A percentile compares a stretch with the other conserved stretches of the same genome.
Evolutionary conservation across 2,329 filamentous ascomycete genomes (phyloP).

Genomic region (Dactylonectria macrodidyma): DNA sequence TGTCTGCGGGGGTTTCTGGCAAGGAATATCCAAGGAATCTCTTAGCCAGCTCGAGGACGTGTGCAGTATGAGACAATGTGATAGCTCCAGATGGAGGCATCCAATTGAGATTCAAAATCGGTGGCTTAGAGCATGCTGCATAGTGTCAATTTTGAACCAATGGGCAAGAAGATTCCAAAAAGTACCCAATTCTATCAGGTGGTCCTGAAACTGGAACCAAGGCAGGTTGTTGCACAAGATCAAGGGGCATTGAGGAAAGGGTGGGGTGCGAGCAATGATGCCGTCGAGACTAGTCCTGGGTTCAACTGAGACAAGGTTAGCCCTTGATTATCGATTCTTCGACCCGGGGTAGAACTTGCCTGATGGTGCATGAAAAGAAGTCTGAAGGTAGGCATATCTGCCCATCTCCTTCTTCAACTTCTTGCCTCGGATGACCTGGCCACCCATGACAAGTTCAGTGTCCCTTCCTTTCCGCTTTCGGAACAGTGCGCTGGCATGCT

Average conservation of each 20-base stretch:
- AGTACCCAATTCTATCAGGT: not conserved
- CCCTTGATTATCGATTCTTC: too few species aligned
- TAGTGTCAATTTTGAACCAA: not conserved
- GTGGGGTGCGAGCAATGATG: not conserved
- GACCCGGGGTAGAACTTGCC: not conserved
- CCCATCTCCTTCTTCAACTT: constrained; percentile 14
- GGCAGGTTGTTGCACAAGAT: not conserved
- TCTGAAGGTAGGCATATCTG: constrained; percentile 4
- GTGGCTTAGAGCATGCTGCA: not conserved
- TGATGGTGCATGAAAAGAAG: not conserved
- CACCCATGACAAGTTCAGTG: constrained; percentile 9
- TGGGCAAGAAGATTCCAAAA: not conserved
- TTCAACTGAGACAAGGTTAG: not conserved
- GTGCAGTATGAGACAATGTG: not conserved
- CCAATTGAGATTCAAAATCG: too few species aligned
- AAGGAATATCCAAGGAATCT: not conserved
- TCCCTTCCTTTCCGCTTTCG: constrained; percentile 14
- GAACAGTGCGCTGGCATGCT: not conserved
- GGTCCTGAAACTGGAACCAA: not conserved
- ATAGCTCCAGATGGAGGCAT: not conserved
- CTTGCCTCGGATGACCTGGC: not conserved
- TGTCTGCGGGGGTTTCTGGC: not conserved
- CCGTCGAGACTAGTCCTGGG: too few species aligned
- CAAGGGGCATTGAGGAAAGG: not conserved
- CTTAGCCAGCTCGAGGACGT: not conserved